Conservation (phyloP, 495 filamentous ascomycete genomes). For the Thermothielavioides terrestris region DNA sequence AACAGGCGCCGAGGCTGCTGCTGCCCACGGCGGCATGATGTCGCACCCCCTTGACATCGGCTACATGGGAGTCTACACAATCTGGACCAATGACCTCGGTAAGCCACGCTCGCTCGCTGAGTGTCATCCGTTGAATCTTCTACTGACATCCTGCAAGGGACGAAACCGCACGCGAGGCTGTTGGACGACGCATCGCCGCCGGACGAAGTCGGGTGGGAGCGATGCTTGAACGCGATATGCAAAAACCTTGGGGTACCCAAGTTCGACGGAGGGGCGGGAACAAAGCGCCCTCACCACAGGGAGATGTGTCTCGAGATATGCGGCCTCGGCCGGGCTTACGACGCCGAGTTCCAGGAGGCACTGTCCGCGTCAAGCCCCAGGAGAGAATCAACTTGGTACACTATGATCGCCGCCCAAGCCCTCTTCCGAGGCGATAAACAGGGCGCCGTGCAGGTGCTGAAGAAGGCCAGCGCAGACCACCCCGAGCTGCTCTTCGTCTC, state of each 20-base stretch:
- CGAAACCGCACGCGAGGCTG: slow-evolving; percentile 34
- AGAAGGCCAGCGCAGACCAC: slow-evolving; percentile 38
- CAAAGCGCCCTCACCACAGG: slow-evolving; percentile 62
- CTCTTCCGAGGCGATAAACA: slow-evolving; percentile 63
- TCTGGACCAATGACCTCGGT: slow-evolving; percentile 76
- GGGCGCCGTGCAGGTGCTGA: slow-evolving; percentile 45
- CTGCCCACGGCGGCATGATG: slow-evolving; percentile 63
- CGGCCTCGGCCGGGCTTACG: slow-evolving; percentile 52
- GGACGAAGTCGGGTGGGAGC: slow-evolving; percentile 41
- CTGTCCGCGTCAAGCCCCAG: slow-evolving; percentile 45
- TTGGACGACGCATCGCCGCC: slow-evolving; percentile 32
- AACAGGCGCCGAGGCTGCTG: slow-evolving; percentile 56
- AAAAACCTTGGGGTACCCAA: slow-evolving; percentile 33
- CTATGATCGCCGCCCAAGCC: slow-evolving; percentile 71
- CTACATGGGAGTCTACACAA: slow-evolving; percentile 70
- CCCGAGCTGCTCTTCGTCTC: slow-evolving; percentile 46
- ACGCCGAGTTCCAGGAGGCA: slow-evolving; percentile 45
- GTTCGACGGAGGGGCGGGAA: slow-evolving; percentile 41
- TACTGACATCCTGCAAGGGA: slow-evolving; percentile 17
- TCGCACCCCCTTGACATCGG: slow-evolving; percentile 67
- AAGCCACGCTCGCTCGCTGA: slow-evolving; percentile 12
- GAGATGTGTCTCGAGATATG: slow-evolving; percentile 73
- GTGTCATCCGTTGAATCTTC: slow-evolving; percentile 4
- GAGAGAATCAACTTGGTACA: slow-evolving; percentile 58
- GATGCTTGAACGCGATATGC: slow-evolving; percentile 37